Evolutionary conservation across 2,329 filamentous ascomycete species (phyloP).

Genomic region (Aureobasidium subglaciale): DNA sequence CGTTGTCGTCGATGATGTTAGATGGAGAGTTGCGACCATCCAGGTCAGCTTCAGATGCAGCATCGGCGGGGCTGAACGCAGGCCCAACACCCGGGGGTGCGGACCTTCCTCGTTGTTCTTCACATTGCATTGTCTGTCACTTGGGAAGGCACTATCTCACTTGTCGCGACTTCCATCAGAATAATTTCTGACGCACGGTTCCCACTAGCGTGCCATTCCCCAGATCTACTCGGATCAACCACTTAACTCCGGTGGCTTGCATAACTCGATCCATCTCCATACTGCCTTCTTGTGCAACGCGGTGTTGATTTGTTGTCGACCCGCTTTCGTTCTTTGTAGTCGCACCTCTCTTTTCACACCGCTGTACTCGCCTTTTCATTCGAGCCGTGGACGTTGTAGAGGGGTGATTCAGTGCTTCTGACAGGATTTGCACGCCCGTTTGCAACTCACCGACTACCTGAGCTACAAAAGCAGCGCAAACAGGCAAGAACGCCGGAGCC

Average conservation of each 20-base stretch:
- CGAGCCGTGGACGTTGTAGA: not conserved
- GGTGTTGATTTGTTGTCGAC: constrained; percentile 11
- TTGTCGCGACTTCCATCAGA: constrained; percentile 2
- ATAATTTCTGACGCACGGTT: constrained; percentile 12
- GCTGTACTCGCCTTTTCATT: not conserved
- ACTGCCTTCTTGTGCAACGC: constrained; percentile 6
- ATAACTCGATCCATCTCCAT: constrained; percentile 8
- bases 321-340: not conserved
- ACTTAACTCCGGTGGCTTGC: constrained; percentile 4
- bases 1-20: constrained; percentile 17
- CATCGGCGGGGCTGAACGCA: constrained; percentile 5
- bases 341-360: not conserved
- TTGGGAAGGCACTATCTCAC: not conserved
- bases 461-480: not conserved
- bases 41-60: not conserved
- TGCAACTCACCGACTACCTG: not conserved
- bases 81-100: constrained; percentile 14
- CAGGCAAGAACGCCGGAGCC: not conserved
- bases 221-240: constrained; percentile 2
- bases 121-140: constrained; percentile 8
- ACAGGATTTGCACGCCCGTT: not conserved
- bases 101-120: constrained; percentile 15
- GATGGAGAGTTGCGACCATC: not conserved
- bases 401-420: not conserved
- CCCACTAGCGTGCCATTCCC: constrained; percentile 8